Evolutionary conservation across 208 protist species (phyloP), one percentile per base, ranked within the genome.

Genomic region (Angomonas deanei): DNA sequence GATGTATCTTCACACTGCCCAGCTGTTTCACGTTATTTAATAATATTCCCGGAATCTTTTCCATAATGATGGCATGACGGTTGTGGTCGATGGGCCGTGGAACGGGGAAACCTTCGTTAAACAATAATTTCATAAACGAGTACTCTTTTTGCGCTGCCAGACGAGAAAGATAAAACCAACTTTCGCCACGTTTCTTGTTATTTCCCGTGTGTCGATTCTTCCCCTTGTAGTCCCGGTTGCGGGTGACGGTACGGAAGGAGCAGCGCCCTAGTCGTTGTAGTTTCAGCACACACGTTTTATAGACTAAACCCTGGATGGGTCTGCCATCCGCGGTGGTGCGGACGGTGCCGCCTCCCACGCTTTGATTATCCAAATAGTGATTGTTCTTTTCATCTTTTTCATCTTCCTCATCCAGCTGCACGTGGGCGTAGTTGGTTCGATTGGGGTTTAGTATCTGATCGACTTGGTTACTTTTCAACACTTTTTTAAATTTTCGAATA

Each of bases 81-180:
- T 99, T 99, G 26, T 92, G 82, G 59, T 99, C 98, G 49, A 99
- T 92, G 24, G 98, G 98, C 52, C 76, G 83, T 23, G 98, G 98
- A 24, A 98, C 95, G 28, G 97, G 97, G 48, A 99, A 99, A 31
- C 92, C 96, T 64, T 97, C 79, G 17, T 96, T 86, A 69, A 99
- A 93, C 1, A 99, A 76, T 48, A 91, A 83, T 68, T 94, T 96
- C 98, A 99, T 99, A 71, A 98, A 99, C 0, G 94, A 88, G 82
- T 87, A 99, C 86, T 99, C 98, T 72, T 98, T 98, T 59, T 96
- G 68, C 8, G 98, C 97, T 1, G 98, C 93, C 1, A 99, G 88
- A 24, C 98, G 82, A 27, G 94, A 98, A n/a, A 99, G 76, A 80
- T 99, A 99, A 52, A 99, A 88, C 98, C 98, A 99, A 33, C 85